A percentile compares a stretch with the other conserved stretches of the same genome.
phyloP scores from a whole-genome alignment of 108 stramenopile genomes.

The Cylindrotheca fusiformis region DNA sequence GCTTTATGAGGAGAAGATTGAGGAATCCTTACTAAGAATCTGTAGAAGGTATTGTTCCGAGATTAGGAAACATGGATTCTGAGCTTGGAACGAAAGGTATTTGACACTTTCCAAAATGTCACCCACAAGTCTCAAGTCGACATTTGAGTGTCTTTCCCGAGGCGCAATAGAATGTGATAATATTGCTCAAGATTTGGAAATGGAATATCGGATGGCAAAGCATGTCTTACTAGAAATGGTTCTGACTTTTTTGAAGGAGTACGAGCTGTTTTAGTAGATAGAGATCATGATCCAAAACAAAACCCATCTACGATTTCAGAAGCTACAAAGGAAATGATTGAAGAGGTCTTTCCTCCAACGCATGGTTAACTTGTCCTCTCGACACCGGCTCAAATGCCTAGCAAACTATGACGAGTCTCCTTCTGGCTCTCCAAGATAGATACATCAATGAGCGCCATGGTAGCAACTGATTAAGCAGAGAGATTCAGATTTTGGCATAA shows the following conservation, averaged over 20 bases:
- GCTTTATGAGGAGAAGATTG: constrained; percentile 45
- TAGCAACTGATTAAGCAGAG: no score
- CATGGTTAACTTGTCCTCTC: no score
- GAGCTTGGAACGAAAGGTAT: constrained; percentile 58
- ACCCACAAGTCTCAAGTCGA: constrained; percentile 77
- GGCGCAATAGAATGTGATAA: constrained; percentile 86
- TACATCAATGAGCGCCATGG: no score
- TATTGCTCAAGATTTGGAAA: no score
- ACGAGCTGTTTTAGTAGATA: no score
- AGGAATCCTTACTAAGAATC: constrained; percentile 49
- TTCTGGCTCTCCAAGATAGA: no score
- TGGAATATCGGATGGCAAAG: no score
- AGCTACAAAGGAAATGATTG: no score
- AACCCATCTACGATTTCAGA: constrained; percentile 46
- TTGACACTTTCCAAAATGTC: constrained; percentile 66
- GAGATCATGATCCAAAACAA: constrained; percentile 87
- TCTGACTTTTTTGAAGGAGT: constrained; percentile 96
- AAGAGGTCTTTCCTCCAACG: no score
- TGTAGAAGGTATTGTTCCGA: constrained; percentile 45
- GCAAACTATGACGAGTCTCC: no score
- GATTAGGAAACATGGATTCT: constrained; percentile 32
- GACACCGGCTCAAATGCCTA: no score
- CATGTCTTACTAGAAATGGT: constrained; percentile 28
- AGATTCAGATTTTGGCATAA: no score
- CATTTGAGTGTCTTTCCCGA: constrained; percentile 72